A percentile compares a stretch with the other conserved stretches of the same genome.
Evolutionary conservation across 192 early-diverging fungal species (phyloP).

Genomic region (Podochytrium sp.): DNA sequence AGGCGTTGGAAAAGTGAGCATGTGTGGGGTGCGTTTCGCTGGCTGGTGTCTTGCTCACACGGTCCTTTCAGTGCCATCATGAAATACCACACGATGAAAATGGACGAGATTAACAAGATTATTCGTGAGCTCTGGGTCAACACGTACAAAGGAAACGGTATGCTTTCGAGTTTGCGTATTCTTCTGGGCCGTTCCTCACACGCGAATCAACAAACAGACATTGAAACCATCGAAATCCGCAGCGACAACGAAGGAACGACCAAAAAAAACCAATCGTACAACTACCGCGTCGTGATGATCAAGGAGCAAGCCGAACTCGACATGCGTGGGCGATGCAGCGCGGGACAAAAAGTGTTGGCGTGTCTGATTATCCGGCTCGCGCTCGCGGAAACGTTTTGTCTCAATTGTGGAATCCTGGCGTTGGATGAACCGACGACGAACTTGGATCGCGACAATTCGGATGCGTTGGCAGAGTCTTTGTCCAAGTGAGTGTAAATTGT

Average conservation of each 20-base stretch:
- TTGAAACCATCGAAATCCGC: constrained; percentile 95
- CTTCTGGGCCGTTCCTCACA: neutral
- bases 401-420: constrained; percentile 90
- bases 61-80: constrained; percentile 61
- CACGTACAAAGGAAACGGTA: constrained; percentile 90
- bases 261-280: constrained; percentile 76
- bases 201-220: constrained; percentile 61
- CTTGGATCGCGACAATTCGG: constrained; percentile 85
- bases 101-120: constrained; percentile 96
- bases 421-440: constrained; percentile 99
- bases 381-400: constrained; percentile 91
- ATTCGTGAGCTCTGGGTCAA: constrained; percentile 96
- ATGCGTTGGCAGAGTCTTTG: constrained; percentile 81
- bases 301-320: constrained; percentile 83
- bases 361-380: constrained; percentile 95
- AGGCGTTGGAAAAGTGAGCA: constrained; percentile 73
- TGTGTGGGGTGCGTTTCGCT: neutral
- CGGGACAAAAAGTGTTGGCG: constrained; percentile 96
- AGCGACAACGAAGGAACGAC: constrained; percentile 76
- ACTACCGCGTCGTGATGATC: constrained; percentile 93
- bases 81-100: constrained; percentile 89
- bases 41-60: neutral
- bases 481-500: constrained; percentile 54
- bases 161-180: too few relatives aligned
- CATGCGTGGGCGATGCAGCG: constrained; percentile 94